Percentiles rank a stretch among this genome's conserved stretches.
phyloP scores from a whole-genome alignment of 106 monocot species.

The Apostasia shenzhenica region DNA sequence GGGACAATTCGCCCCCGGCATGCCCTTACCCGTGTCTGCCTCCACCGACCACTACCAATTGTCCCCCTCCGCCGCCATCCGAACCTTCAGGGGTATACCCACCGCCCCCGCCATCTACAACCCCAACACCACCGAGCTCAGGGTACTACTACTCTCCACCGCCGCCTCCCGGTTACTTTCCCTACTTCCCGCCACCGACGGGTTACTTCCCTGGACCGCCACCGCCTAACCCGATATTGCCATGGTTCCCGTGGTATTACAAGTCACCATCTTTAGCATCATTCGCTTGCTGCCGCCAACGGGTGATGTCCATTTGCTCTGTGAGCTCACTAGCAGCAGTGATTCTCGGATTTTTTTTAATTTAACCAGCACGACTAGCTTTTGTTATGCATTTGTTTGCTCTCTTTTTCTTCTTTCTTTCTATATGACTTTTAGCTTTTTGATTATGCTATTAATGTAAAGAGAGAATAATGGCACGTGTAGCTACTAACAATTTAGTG shows the following conservation, averaged over 20 bases:
- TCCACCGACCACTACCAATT: conserved; percentile 8
- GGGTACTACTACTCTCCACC: conserved; percentile 30
- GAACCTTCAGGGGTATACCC: background rate
- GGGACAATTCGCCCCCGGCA: conserved; percentile 24
- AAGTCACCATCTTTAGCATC: conserved; percentile 23
- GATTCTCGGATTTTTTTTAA: background rate
- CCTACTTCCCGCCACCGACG: conserved; percentile 28
- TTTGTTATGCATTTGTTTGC: background rate
- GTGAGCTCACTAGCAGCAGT: background rate
- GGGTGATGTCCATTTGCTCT: background rate
- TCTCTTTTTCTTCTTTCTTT: background rate
- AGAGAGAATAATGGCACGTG: too few relatives aligned
- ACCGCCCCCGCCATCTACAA: conserved; percentile 9
- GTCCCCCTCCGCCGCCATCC: conserved; percentile 16
- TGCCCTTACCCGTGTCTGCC: conserved; percentile 49
- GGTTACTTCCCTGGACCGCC: conserved; percentile 37
- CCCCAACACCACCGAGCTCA: conserved; percentile 10
- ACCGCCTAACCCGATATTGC: conserved; percentile 57
- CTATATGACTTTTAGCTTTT: background rate
- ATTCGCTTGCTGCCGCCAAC: background rate
- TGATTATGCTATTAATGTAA: background rate
- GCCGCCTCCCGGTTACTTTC: conserved; percentile 22
- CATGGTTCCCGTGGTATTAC: conserved; percentile 70
- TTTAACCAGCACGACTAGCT: background rate
- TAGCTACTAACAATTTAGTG: background rate